A percentile compares a stretch with the other conserved stretches of the same genome.
phyloP scores from a whole-genome alignment of 768 basidiomycete genomes.

The Mycena galopus region DNA sequence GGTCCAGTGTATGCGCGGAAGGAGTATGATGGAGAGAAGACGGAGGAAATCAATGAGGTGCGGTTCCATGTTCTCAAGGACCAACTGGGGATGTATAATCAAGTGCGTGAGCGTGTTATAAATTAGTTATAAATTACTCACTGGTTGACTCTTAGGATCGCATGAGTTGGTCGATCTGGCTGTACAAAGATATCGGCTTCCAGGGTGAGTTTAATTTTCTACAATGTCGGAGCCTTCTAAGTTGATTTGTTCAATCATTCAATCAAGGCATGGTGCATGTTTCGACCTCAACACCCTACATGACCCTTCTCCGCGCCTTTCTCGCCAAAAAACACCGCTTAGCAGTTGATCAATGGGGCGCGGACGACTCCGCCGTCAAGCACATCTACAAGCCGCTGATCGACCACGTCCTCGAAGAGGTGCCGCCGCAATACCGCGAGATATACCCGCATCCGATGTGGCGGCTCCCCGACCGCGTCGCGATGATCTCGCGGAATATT shows the following conservation, averaged over 20 bases:
- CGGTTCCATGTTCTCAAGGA: conserved; percentile 78
- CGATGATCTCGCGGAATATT: conserved; percentile 73
- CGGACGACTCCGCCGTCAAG: conserved; percentile 69
- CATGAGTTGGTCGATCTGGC: conserved; percentile 87
- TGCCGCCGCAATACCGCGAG: conserved; percentile 62
- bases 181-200: conserved; percentile 89
- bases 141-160: conserved; percentile 58
- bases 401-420: conserved; percentile 70
- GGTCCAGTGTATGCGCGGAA: conserved; percentile 84
- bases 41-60: conserved; percentile 74
- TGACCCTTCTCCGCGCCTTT: conserved; percentile 76
- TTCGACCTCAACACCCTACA: conserved; percentile 76
- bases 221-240: neutral
- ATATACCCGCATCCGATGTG: conserved; percentile 76
- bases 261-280: conserved; percentile 79
- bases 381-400: conserved; percentile 75
- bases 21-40: conserved; percentile 68
- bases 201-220: conserved; percentile 40
- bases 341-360: conserved; percentile 78
- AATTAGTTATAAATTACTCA: neutral
- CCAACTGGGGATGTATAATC: conserved; percentile 79
- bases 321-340: conserved; percentile 84
- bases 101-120: conserved; percentile 49
- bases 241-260: conserved; percentile 40
- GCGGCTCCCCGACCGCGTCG: conserved; percentile 68